Evolutionary conservation across 2,329 filamentous ascomycete species (phyloP).

Genomic region (Zymoseptoria tritici): DNA sequence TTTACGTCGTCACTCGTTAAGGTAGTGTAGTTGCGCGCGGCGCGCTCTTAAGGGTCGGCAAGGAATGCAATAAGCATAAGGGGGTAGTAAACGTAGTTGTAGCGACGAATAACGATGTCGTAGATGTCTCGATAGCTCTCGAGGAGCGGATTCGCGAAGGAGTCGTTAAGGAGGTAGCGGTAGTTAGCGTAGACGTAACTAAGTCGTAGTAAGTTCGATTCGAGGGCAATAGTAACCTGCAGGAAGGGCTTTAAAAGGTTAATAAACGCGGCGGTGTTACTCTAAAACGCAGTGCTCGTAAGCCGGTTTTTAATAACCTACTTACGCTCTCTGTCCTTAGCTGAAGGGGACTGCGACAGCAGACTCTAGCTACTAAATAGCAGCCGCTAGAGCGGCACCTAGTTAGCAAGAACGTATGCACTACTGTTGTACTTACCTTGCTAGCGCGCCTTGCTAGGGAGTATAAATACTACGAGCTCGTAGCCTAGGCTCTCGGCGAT

Average conservation of each 20-base stretch:
- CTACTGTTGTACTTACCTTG: background rate
- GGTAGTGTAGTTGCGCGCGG: background rate
- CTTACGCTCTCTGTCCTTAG: too few species aligned
- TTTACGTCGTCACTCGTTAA: background rate
- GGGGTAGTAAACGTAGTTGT: background rate
- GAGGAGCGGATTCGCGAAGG: background rate
- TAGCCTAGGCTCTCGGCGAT: too few species aligned
- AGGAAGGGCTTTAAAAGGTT: background rate
- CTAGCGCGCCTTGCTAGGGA: too few species aligned
- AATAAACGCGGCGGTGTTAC: background rate
- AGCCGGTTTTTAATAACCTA: too few species aligned
- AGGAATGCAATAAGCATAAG: background rate
- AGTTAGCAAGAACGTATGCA: background rate
- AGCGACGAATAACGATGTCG: background rate
- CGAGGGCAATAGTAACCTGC: background rate
- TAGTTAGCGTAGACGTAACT: background rate
- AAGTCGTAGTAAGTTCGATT: background rate
- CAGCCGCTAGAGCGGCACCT: background rate
- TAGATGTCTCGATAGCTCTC: background rate
- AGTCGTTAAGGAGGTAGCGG: background rate
- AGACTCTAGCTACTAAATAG: background rate
- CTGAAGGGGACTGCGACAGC: too few species aligned
- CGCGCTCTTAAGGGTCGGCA: background rate
- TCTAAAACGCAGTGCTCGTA: background rate
- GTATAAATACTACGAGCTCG: too few species aligned